These are phyloP conservation scores for Esteya vermicola DNA, from an alignment of 2,329 filamentous ascomycete genomes.

Conservation along the genomic window DNA sequence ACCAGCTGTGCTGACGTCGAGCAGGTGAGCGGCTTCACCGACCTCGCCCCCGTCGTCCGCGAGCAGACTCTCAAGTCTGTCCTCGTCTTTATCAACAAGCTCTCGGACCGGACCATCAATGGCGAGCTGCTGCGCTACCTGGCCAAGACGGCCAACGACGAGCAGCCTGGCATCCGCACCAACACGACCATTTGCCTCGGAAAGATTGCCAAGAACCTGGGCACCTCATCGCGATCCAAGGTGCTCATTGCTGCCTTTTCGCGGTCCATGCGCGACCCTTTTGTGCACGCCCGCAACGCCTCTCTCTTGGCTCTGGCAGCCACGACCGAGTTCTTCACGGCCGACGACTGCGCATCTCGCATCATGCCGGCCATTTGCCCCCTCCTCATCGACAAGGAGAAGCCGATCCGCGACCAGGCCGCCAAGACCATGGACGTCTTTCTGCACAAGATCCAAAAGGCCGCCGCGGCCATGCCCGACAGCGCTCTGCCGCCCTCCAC, in stretches of 20 bases:
- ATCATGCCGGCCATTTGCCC: constrained; percentile 77
- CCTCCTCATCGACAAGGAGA: constrained; percentile 85
- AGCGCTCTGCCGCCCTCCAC: constrained; percentile 57
- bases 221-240: constrained; percentile 64
- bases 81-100: constrained; percentile 70
- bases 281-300: constrained; percentile 86
- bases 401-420: constrained; percentile 82
- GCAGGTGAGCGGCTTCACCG: constrained; percentile 85
- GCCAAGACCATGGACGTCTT: constrained; percentile 82
- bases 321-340: constrained; percentile 72
- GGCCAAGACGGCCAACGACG: constrained; percentile 92
- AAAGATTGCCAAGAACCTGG: constrained; percentile 85
- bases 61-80: constrained; percentile 96
- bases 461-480: constrained; percentile 64
- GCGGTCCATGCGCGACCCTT: constrained; percentile 79
- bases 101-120: constrained; percentile 86
- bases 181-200: constrained; percentile 97
- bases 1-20: not conserved
- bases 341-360: constrained; percentile 77
- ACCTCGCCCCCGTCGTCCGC: constrained; percentile 76
- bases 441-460: constrained; percentile 68
- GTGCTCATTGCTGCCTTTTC: constrained; percentile 88
- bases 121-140: constrained; percentile 82
- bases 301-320: constrained; percentile 74
- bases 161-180: constrained; percentile 91